Evolutionary conservation across 306 rosid genomes (phyloP).

Genomic region (Purshia tridentata): DNA sequence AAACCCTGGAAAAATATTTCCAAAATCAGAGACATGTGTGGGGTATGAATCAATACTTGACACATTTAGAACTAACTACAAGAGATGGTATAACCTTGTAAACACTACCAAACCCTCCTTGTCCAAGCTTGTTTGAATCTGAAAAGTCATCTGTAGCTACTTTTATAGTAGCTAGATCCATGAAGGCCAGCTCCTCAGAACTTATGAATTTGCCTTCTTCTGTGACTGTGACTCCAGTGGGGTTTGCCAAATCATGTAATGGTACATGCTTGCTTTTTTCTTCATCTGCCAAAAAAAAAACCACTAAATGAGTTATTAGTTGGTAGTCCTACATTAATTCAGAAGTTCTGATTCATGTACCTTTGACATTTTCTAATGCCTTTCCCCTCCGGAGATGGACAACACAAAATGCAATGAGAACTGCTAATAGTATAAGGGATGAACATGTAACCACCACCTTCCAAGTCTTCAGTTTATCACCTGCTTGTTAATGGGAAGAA

Average conservation of each 20-base stretch:
- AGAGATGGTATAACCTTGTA: constrained; percentile 34
- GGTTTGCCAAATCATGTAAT: constrained; percentile 30
- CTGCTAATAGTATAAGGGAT: constrained; percentile 25
- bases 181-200: constrained; percentile 45
- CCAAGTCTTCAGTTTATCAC: constrained; percentile 48
- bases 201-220: constrained; percentile 49
- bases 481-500: constrained; percentile 16
- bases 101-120: constrained; percentile 68
- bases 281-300: constrained; percentile 26
- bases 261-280: constrained; percentile 26
- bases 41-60: background rate
- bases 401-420: constrained; percentile 21
- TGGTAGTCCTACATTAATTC: background rate
- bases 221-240: constrained; percentile 36
- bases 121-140: constrained; percentile 45
- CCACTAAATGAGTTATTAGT: background rate
- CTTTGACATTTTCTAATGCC: constrained; percentile 21
- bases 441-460: constrained; percentile 27
- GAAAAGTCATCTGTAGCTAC: constrained; percentile 38
- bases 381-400: constrained; percentile 1
- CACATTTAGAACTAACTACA: background rate
- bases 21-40: background rate
- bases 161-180: constrained; percentile 25
- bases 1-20: constrained; percentile 42
- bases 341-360: background rate